These are phyloP conservation scores for Fusarium napiforme DNA, from an alignment of 2,329 filamentous ascomycete species.

Conservation along the genomic window DNA sequence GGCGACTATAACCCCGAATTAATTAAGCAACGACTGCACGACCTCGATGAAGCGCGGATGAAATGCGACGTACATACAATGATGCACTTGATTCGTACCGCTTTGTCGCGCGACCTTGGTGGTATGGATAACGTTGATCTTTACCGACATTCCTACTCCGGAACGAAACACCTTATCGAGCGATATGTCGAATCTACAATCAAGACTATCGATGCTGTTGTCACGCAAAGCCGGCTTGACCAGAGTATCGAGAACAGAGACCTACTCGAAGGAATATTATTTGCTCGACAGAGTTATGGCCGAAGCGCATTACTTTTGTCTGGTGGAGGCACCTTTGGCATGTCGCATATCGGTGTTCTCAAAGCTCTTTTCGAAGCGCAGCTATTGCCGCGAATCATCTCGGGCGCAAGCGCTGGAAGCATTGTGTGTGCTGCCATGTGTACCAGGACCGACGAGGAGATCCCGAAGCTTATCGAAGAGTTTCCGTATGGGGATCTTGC, in stretches of 20 bases:
- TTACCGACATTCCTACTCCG: slow-evolving; percentile 85
- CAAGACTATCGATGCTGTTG: slow-evolving; percentile 76
- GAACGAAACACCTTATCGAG: slow-evolving; percentile 89
- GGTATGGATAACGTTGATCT: slow-evolving; percentile 86
- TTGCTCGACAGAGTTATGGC: slow-evolving; percentile 83
- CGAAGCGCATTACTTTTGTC: slow-evolving; percentile 84
- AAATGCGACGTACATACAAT: slow-evolving; percentile 79
- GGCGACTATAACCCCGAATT: slow-evolving; percentile 77
- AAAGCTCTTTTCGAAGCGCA: slow-evolving; percentile 81
- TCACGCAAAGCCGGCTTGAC: slow-evolving; percentile 67
- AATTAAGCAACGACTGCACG: slow-evolving; percentile 74
- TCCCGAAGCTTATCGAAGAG: slow-evolving; percentile 73
- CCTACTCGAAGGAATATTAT: slow-evolving; percentile 74
- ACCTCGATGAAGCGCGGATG: slow-evolving; percentile 78
- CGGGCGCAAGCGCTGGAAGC: slow-evolving; percentile 86
- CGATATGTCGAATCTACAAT: slow-evolving; percentile 84
- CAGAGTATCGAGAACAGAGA: slow-evolving; percentile 68
- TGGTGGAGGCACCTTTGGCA: slow-evolving; percentile 88
- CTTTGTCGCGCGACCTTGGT: slow-evolving; percentile 82
- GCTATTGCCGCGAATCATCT: slow-evolving; percentile 86
- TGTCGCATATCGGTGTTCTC: slow-evolving; percentile 90
- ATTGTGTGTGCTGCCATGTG: slow-evolving; percentile 87
- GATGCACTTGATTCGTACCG: slow-evolving; percentile 83
- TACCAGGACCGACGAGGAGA: slow-evolving; percentile 80
- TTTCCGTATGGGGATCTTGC: slow-evolving; percentile 84